Base-by-base conservation (phyloP, 1,139 yeast species). In the Saccharomyces hybrid region DNA sequence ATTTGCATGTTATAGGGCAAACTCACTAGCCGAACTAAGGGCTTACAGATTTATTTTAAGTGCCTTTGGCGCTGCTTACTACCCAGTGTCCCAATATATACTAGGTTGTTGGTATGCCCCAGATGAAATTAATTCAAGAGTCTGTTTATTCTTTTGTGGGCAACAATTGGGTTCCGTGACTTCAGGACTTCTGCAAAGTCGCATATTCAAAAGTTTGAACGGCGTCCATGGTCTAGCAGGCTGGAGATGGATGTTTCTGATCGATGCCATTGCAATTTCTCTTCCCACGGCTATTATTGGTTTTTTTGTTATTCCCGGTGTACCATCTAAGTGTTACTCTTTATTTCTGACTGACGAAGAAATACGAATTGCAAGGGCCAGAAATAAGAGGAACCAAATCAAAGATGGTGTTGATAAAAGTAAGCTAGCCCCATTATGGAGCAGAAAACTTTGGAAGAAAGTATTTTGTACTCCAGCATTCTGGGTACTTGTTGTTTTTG, bases 241-340 rank as follows among this genome's bases (percentile, higher is more conserved):
- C 31, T 86, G 95, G 95, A 79, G 84, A 69, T 86, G 93, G 93
- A 80, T 85, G 68, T 86, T 84, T 64, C 79, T 87, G 52, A 77
- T 87, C 54, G 89, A 86, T 68, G 88, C 89, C 34, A 71, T 83
- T 46, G 73, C 72, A 13, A 75, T 84, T 47, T 82, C 89, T 1
- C 60, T 84, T 50, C 79, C 78, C 51, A 76, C 82, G 56, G 80
- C 80, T 23, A 48, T 81, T 54, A 64, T 80, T 61, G 81, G 93
- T 0, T 78, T 82, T 61, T 79, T 79, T 62, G 66, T 80, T 57
- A 77, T 85, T 62, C 95, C 95, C 2, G 93, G 90, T 49, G 74
- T 81, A 2, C 86, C 87, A 47, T 78, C 79, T 1, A 75, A 75
- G 56, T 84, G 72, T 73, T 77, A 64, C 75, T 81, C 71, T 70